A percentile compares a stretch with the other conserved stretches of the same genome.
Conservation (phyloP, 495 filamentous ascomycete species). For the Delitschia confertaspora region DNA sequence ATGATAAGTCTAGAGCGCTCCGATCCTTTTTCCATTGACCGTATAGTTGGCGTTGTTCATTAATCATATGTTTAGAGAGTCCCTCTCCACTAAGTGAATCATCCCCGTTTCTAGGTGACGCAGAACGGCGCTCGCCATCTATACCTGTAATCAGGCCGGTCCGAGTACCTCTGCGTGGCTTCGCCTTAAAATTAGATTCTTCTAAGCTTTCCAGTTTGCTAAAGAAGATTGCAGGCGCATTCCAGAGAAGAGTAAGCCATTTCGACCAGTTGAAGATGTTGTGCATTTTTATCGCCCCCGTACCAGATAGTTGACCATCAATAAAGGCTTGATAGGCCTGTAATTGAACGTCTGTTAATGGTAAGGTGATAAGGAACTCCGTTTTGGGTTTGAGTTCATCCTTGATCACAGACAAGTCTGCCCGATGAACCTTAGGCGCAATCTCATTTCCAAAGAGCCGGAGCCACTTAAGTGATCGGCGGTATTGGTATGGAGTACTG, state of each 20-base stretch:
- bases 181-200: too few relatives aligned
- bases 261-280: constrained; percentile 12
- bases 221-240: too few relatives aligned
- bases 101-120: too few relatives aligned
- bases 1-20: constrained; percentile 38
- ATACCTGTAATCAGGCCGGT: too few relatives aligned
- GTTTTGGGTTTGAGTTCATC: constrained; percentile 59
- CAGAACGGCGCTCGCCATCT: too few relatives aligned
- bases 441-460: constrained; percentile 62
- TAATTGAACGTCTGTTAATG: constrained; percentile 58
- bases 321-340: constrained; percentile 56
- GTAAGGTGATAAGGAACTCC: constrained; percentile 72
- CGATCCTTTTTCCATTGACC: not conserved
- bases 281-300: constrained; percentile 16
- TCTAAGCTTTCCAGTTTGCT: too few relatives aligned
- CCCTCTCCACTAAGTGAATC: constrained; percentile 34
- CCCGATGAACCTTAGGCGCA: constrained; percentile 69
- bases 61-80: not conserved
- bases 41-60: not conserved
- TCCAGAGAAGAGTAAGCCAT: not conserved
- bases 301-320: constrained; percentile 27
- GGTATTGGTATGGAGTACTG: constrained; percentile 44
- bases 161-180: too few relatives aligned
- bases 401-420: constrained; percentile 56
- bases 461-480: constrained; percentile 55